A percentile compares a stretch with the other conserved stretches of the same genome.
Conservation (phyloP, 176 grass and related monocot genomes). For the Phoenix dactylifera region DNA sequence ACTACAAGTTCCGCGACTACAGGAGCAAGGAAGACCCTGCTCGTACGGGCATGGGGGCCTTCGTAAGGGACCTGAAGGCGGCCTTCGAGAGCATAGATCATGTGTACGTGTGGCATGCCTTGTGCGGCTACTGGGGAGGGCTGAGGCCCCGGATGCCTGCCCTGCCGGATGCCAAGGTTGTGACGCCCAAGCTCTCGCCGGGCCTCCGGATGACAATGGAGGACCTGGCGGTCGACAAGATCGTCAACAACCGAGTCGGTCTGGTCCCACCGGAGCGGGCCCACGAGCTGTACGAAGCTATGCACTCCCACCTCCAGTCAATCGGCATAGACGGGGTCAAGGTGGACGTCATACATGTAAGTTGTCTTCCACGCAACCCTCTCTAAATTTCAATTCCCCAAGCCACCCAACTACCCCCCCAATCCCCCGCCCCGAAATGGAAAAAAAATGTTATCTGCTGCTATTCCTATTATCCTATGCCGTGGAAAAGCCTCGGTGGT, state of each 20-base stretch:
- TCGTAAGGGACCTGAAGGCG: conserved; percentile 67
- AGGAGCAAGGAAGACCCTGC: conserved; percentile 18
- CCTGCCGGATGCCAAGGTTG: conserved; percentile 40
- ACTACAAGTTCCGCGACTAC: conserved; percentile 83
- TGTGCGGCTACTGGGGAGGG: conserved; percentile 91
- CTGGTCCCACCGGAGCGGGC: conserved; percentile 53
- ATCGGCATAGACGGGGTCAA: conserved; percentile 90
- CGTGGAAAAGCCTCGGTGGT: too few species aligned
- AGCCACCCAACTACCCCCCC: too few species aligned
- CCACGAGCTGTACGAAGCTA: conserved; percentile 51
- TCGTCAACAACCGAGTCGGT: conserved; percentile 59
- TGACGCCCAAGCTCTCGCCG: conserved; percentile 44
- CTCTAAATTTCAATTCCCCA: too few species aligned
- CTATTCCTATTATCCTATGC: too few species aligned
- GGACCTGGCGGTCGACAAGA: conserved; percentile 87
- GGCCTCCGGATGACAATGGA: conserved; percentile 72
- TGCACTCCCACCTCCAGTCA: conserved; percentile 64
- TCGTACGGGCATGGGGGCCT: conserved; percentile 43
- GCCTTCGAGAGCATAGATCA: conserved; percentile 60
- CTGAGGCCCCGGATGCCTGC: conserved; percentile 40
- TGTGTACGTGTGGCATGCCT: conserved; percentile 95
- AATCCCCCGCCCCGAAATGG: too few species aligned
- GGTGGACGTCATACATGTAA: conserved; percentile 92
- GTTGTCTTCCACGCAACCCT: neutral
- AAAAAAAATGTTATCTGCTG: too few species aligned